Conservation (phyloP, 306 rosid species). For the Ammopiptanthus mongolicus region DNA sequence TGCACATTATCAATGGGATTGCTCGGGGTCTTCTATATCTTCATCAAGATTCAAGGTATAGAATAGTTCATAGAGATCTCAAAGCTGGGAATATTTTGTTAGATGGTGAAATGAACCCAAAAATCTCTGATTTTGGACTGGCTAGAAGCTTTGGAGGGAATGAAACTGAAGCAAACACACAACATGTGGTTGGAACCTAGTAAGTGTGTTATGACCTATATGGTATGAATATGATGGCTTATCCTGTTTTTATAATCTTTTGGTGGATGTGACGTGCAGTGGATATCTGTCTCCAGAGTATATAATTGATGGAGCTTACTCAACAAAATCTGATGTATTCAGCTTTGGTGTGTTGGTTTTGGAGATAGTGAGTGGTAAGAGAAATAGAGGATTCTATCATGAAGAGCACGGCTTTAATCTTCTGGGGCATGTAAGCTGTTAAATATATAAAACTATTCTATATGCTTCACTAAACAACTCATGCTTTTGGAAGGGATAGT, state of each 20-base stretch:
- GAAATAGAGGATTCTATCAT: slow-evolving; percentile 16
- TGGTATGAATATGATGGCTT: not conserved
- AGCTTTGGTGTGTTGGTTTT: slow-evolving; percentile 18
- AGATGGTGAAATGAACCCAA: slow-evolving; percentile 19
- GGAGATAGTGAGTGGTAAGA: slow-evolving; percentile 23
- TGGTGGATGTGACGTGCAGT: not conserved
- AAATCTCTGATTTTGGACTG: slow-evolving; percentile 19
- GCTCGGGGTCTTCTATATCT: slow-evolving; percentile 54
- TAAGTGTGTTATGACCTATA: not conserved
- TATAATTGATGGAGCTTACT: slow-evolving; percentile 4
- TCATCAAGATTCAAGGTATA: slow-evolving; percentile 28
- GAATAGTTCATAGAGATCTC: slow-evolving; percentile 27
- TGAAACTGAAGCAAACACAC: slow-evolving; percentile 2
- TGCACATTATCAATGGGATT: slow-evolving; percentile 31
- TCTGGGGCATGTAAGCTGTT: slow-evolving; percentile 5
- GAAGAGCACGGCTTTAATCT: slow-evolving; percentile 19
- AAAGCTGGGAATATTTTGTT: slow-evolving; percentile 12
- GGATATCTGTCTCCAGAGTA: slow-evolving; percentile 18
- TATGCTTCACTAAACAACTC: no score
- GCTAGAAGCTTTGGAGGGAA: slow-evolving; percentile 27
- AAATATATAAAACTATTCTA: no score
- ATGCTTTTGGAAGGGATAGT: no score
- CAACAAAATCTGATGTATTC: slow-evolving; percentile 24
- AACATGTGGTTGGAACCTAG: slow-evolving; percentile 22
- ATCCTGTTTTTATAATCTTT: not conserved